Evolutionary conservation across 371 early-diverging fungal genomes (phyloP), one percentile per base, ranked within the genome.

Genomic region (Mortierella sp.): DNA sequence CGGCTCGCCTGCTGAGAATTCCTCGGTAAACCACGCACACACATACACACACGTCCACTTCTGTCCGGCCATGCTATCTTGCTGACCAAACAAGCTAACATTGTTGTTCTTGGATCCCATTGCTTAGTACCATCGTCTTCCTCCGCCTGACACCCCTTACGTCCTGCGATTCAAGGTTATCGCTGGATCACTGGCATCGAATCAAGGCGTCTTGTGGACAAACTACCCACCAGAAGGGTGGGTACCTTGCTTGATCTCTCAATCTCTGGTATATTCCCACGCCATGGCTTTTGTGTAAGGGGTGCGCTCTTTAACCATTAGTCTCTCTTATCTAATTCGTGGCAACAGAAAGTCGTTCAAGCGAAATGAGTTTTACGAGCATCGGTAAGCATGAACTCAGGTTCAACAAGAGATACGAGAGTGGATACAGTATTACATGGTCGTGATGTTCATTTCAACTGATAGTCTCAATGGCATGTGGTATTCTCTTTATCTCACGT

Each of bases 171-270:
- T 95, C 79, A 86, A 89, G 38, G 72, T 96, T n/a, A 85, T 90
- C 48, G 83, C 91, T 18, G 97, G 96, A 34, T 86, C 93, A 2
- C 69, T 86, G 38, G 94, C 91, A 21, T 85, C 92, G 28, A 83
- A 83, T 27, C 82, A 83, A 34, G 84, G 93, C 2, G 79, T 82
- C 18, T 80, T 97, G 24, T 82, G 87, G 67, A 94, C 94, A 24
- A 96, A 96, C 78, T 93, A 94, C 83, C 95, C 95, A 0, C 74
- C 87, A 24, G 72, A 89, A 47, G 93, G 91, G 86, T 90, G 83
- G 73, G 71, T 26, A 13, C 13, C 23, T 14, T 7, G 18, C 14
- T 5, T 1, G 18, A 9, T 12, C 49, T 51, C 19, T 7, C 49
- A 19, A 6, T 31, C 53, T 21, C 38, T 2, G 14, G 23, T n/a